Conservation (phyloP, 345 rosid genomes). For the Lepidium didymum region DNA sequence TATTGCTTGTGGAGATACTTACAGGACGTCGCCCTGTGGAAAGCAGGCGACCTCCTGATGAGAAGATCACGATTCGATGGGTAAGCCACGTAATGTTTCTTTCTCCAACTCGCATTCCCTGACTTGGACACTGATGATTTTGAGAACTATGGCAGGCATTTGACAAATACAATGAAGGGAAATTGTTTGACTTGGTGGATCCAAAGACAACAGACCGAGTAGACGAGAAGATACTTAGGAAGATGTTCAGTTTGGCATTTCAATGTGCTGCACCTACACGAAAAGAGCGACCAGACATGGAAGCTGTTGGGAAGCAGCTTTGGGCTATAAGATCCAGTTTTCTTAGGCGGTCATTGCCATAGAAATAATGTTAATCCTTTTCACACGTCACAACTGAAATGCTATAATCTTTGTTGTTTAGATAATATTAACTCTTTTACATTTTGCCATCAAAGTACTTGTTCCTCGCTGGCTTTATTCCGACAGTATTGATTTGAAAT, state of each 20-base stretch:
- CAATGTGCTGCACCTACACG: slow-evolving; percentile 83
- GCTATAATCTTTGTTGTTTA: slow-evolving; percentile 5
- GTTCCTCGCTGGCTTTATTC: neutral
- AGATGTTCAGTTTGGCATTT: slow-evolving; percentile 69
- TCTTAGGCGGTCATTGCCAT: slow-evolving; percentile 33
- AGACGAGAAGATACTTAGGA: slow-evolving; percentile 39
- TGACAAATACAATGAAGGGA: slow-evolving; percentile 59
- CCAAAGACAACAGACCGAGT: slow-evolving; percentile 52
- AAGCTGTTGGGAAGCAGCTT: slow-evolving; percentile 65
- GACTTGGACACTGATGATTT: neutral
- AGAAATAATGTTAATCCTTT: neutral
- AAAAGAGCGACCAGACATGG: slow-evolving; percentile 81
- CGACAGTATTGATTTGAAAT: neutral
- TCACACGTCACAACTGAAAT: neutral
- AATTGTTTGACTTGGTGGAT: slow-evolving; percentile 49
- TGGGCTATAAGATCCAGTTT: slow-evolving; percentile 87
- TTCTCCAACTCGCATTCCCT: neutral
- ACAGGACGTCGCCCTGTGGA: slow-evolving; percentile 94
- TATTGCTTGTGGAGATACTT: slow-evolving; percentile 77
- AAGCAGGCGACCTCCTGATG: slow-evolving; percentile 42
- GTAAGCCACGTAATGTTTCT: slow-evolving; percentile 40
- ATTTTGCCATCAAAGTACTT: slow-evolving; percentile 6
- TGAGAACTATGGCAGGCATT: slow-evolving; percentile 48
- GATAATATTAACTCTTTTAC: neutral
- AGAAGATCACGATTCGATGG: slow-evolving; percentile 85